Conservation (phyloP, 768 basidiomycete genomes). For the Symmetrospora coprosmae region DNA sequence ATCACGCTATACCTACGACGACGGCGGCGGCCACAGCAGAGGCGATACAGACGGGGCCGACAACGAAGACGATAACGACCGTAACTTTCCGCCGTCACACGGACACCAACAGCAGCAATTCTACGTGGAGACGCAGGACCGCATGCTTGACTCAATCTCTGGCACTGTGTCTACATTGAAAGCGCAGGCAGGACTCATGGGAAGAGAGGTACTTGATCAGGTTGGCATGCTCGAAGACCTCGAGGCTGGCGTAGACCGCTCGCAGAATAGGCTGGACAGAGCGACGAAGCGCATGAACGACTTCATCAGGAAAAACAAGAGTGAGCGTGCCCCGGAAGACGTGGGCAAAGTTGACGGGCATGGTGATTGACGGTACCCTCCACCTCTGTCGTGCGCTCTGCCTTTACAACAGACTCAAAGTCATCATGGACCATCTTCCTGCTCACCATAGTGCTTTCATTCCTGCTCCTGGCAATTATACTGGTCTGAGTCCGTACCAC, state of each 20-base stretch:
- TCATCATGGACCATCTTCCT: slow-evolving; percentile 12
- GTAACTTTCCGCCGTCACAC: neutral
- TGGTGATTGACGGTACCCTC: too few relatives aligned
- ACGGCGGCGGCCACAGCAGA: too few relatives aligned
- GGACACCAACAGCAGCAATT: slow-evolving; percentile 43
- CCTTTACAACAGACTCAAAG: neutral
- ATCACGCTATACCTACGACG: too few relatives aligned
- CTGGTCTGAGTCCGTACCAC: neutral
- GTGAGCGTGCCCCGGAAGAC: neutral
- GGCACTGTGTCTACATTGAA: slow-evolving; percentile 71
- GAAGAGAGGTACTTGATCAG: slow-evolving; percentile 78
- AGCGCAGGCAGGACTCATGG: slow-evolving; percentile 87
- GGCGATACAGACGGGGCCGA: neutral
- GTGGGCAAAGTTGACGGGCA: neutral
- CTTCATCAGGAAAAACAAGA: slow-evolving; percentile 23
- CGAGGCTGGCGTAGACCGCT: slow-evolving; percentile 6
- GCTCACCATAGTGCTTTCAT: slow-evolving; percentile 12
- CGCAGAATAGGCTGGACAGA: slow-evolving; percentile 22
- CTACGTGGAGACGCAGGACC: slow-evolving; percentile 76
- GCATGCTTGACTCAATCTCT: slow-evolving; percentile 69
- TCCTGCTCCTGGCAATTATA: neutral
- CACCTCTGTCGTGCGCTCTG: too few relatives aligned
- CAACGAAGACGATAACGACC: neutral
- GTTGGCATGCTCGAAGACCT: slow-evolving; percentile 38
- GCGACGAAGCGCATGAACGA: slow-evolving; percentile 14